Conservation (phyloP, 1,284 basidiomycete species). For the Fomitopsis schrenkii region DNA sequence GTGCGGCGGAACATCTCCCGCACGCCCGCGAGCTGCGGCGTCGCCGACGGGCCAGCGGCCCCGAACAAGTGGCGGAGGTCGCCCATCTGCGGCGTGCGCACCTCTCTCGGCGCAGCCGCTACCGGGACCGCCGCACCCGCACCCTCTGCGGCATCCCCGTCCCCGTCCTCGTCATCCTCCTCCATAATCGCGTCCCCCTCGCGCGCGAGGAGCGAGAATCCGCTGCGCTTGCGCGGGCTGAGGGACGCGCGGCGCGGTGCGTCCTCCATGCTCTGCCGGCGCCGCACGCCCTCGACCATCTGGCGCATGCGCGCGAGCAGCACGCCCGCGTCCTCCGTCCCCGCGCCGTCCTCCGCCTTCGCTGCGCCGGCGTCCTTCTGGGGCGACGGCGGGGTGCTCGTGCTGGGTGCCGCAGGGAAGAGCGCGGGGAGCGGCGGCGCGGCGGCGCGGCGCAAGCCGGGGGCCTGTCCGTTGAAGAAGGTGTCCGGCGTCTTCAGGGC, state of each 20-base stretch:
- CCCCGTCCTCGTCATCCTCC: constrained; percentile 3
- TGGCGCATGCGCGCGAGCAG: constrained; percentile 59
- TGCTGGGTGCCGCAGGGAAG: not conserved
- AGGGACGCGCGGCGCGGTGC: constrained; percentile 12
- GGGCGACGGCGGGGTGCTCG: not conserved
- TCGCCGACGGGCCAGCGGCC: constrained; percentile 16
- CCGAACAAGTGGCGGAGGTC: constrained; percentile 14
- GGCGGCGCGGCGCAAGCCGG: constrained; percentile 32
- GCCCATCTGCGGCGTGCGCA: constrained; percentile 4
- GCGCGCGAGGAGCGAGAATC: constrained; percentile 28
- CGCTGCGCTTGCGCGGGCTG: constrained; percentile 21
- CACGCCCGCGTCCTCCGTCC: constrained; percentile 43
- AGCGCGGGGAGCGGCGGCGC: constrained; percentile 13
- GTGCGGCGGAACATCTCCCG: constrained; percentile 27
- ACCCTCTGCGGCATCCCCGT: constrained; percentile 6
- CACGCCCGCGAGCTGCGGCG: constrained; percentile 33
- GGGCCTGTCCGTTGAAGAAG: constrained; percentile 49
- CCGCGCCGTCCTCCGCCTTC: constrained; percentile 22
- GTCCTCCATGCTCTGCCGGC: constrained; percentile 37
- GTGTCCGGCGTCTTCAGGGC: constrained; percentile 46
- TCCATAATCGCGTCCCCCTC: constrained; percentile 4
- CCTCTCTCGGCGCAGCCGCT: not conserved
- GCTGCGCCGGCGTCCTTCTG: constrained; percentile 1
- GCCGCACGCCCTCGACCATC: constrained; percentile 58
- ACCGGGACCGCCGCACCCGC: not conserved